Percentiles rank a stretch among this genome's conserved stretches.
phyloP scores from a whole-genome alignment of 371 early-diverging fungal genomes.

The Zychaea mexicana region DNA sequence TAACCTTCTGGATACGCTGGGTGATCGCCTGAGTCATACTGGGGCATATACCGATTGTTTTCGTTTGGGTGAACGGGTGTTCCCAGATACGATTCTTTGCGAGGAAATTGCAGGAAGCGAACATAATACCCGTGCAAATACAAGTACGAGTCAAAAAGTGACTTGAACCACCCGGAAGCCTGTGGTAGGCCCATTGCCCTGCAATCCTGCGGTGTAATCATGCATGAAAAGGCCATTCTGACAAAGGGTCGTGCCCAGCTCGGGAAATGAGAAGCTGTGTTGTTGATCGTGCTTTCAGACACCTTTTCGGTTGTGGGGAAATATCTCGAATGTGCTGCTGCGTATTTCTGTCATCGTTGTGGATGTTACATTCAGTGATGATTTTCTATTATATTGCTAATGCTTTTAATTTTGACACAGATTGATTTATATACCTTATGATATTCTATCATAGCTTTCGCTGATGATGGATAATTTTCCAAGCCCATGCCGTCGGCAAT shows the following conservation, averaged over 20 bases:
- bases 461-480: conserved; percentile 49
- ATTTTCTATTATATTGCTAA: too few species aligned
- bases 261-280: neutral
- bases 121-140: conserved; percentile 20
- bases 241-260: neutral
- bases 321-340: conserved; percentile 13
- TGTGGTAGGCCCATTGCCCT: conserved; percentile 23
- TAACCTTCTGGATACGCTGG: conserved; percentile 39
- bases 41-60: conserved; percentile 29
- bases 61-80: conserved; percentile 27
- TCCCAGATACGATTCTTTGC: conserved; percentile 21
- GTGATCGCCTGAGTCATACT: conserved; percentile 22
- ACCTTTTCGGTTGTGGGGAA: conserved; percentile 23
- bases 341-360: neutral
- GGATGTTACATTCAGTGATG: neutral
- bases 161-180: neutral
- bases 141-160: neutral
- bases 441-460: conserved; percentile 37
- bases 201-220: conserved; percentile 24
- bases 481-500: conserved; percentile 47
- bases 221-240: conserved; percentile 7
- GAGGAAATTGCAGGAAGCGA: conserved; percentile 33
- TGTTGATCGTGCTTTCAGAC: conserved; percentile 30
- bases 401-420: too few species aligned
- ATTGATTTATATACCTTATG: conserved; percentile 19